phyloP scores from a whole-genome alignment of 2,329 filamentous ascomycete species.

The Ophiognomonia clavigignenti-juglandacearum region DNA sequence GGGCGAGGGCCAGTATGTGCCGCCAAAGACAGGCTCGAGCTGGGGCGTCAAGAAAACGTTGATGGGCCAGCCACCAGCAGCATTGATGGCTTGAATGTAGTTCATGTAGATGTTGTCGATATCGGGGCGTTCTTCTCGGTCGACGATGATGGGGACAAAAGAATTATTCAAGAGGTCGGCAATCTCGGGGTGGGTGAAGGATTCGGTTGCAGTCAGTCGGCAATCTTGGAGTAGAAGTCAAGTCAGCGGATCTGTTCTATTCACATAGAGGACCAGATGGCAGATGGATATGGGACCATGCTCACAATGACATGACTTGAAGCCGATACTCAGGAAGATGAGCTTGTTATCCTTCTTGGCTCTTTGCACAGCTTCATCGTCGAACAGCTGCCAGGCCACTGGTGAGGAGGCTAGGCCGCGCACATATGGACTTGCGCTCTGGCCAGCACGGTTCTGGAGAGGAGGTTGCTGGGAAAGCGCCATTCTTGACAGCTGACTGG shows the following conservation, averaged over 20 bases:
- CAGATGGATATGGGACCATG: no score
- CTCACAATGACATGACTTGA: constrained; percentile 91
- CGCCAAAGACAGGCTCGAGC: constrained; percentile 89
- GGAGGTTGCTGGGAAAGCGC: constrained; percentile 18
- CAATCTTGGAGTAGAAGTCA: constrained; percentile 50
- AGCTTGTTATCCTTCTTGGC: constrained; percentile 80
- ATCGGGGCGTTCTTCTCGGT: constrained; percentile 90
- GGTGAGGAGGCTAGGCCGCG: constrained; percentile 73
- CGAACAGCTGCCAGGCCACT: constrained; percentile 89
- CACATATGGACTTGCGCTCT: constrained; percentile 52
- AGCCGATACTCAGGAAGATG: constrained; percentile 91
- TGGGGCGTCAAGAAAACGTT: constrained; percentile 96
- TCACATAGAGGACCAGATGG: not conserved
- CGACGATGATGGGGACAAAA: constrained; percentile 89
- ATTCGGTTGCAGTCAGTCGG: constrained; percentile 89
- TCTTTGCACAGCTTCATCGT: constrained; percentile 67
- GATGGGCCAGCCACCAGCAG: constrained; percentile 86
- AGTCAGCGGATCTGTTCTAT: not conserved
- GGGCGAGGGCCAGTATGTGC: constrained; percentile 91
- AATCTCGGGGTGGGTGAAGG: constrained; percentile 78
- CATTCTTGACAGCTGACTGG: constrained; percentile 14
- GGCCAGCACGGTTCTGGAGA: constrained; percentile 31
- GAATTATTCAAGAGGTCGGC: constrained; percentile 77
- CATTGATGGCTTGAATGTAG: constrained; percentile 90
- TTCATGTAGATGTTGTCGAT: constrained; percentile 98